A percentile compares a stretch with the other conserved stretches of the same genome.
Evolutionary conservation across 768 basidiomycete species (phyloP).

Genomic region (Suillus plorans): DNA sequence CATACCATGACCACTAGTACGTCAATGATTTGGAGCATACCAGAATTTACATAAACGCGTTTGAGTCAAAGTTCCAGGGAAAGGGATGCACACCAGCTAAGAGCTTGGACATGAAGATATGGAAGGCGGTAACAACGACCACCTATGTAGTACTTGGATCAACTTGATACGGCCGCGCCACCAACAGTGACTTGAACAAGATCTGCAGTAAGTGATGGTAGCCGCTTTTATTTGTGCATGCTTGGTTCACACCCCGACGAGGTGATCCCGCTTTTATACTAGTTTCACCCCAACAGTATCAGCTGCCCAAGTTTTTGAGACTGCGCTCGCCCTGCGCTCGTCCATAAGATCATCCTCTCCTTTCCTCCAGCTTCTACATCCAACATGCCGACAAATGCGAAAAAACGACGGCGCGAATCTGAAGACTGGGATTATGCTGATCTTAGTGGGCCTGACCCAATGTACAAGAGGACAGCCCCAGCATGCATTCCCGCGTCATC

Average conservation of each 20-base stretch:
- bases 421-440: conserved; percentile 14
- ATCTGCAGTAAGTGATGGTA: no score
- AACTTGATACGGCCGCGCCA: neutral
- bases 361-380: neutral
- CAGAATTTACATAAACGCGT: neutral
- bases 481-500: conserved; percentile 7
- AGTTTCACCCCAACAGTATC: conserved; percentile 3
- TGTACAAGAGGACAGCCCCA: conserved; percentile 10
- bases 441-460: conserved; percentile 9
- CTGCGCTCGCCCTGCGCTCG: neutral
- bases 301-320: neutral
- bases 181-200: no score
- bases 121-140: neutral
- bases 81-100: neutral
- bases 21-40: neutral
- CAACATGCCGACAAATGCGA: conserved; percentile 1
- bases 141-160: neutral
- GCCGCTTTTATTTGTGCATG: conserved; percentile 4
- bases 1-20: neutral
- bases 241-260: neutral
- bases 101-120: neutral
- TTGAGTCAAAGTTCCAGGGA: neutral
- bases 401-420: conserved; percentile 7
- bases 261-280: neutral
- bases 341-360: neutral